These are phyloP conservation scores for Rhodotorula diobovata DNA, from an alignment of 768 basidiomycete species.

Conservation along the genomic window DNA sequence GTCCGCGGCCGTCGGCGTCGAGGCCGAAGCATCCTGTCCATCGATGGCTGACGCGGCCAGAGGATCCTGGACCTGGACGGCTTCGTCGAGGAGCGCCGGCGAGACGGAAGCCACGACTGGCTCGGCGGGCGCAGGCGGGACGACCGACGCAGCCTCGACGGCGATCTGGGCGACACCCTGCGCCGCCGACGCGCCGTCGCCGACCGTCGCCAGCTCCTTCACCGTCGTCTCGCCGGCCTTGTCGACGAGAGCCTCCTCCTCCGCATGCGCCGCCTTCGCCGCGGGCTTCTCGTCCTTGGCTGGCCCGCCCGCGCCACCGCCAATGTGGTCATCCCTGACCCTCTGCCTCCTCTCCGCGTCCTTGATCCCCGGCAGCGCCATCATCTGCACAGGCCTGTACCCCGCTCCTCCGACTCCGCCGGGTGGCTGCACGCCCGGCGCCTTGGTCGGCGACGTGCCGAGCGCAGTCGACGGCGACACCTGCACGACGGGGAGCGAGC, in stretches of 20 bases:
- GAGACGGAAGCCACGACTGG: neutral
- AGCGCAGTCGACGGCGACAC: conserved; percentile 3
- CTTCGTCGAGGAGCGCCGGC: too few relatives aligned
- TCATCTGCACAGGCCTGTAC: conserved; percentile 11
- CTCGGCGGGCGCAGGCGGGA: neutral
- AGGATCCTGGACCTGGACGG: too few relatives aligned
- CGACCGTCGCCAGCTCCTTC: too few relatives aligned
- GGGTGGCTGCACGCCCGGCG: too few relatives aligned
- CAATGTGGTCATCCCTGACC: conserved; percentile 26
- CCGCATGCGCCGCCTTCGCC: too few relatives aligned
- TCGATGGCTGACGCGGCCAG: too few relatives aligned
- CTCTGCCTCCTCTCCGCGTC: conserved; percentile 8
- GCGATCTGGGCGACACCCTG: too few relatives aligned
- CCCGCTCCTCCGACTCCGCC: neutral
- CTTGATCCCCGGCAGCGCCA: conserved; percentile 24
- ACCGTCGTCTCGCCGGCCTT: too few relatives aligned
- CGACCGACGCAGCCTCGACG: neutral
- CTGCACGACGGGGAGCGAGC: neutral
- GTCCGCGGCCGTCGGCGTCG: too few relatives aligned
- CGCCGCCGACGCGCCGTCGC: neutral
- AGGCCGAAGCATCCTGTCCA: too few relatives aligned
- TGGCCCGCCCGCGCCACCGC: neutral
- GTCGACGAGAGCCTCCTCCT: too few relatives aligned
- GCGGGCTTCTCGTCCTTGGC: neutral
- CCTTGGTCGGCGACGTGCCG: conserved; percentile 1